These are phyloP conservation scores for Lasiosphaeriaceae sp. DNA, from an alignment of 495 filamentous ascomycete genomes.

Conservation along the genomic window DNA sequence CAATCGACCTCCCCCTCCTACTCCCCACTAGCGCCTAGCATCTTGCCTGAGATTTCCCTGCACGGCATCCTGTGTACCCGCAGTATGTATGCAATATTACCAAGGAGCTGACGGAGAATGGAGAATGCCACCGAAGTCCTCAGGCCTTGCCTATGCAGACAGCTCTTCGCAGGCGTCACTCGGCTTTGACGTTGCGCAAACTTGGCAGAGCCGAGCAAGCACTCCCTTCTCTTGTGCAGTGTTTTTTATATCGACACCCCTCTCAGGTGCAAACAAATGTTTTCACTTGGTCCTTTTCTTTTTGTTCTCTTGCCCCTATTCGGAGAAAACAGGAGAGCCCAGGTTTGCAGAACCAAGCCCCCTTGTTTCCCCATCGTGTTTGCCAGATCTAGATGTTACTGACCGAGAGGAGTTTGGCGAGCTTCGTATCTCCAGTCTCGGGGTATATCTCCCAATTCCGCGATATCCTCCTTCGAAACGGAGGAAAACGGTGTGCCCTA, in stretches of 20 bases:
- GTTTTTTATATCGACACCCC: no score
- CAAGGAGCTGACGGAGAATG: not conserved
- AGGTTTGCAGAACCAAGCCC: no score
- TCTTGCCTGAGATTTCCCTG: conserved; percentile 1
- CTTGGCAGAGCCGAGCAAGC: not conserved
- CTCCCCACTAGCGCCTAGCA: not conserved
- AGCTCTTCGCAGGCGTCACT: not conserved
- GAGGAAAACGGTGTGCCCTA: not conserved
- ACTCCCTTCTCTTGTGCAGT: no score
- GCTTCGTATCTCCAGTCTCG: not conserved
- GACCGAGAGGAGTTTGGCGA: no score
- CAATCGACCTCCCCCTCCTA: not conserved
- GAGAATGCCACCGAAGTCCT: not conserved
- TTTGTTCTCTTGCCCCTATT: no score
- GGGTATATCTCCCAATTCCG: not conserved
- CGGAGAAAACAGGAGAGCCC: no score
- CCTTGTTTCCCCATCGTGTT: no score
- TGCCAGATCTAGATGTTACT: no score
- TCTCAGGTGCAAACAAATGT: no score
- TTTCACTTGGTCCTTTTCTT: no score
- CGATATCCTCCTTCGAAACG: conserved; percentile 3
- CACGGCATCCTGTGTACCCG: not conserved
- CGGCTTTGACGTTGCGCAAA: not conserved
- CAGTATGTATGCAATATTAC: not conserved
- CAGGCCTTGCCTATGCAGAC: not conserved